phyloP scores from a whole-genome alignment of 768 basidiomycete species.

The Glaciozyma martinii region DNA sequence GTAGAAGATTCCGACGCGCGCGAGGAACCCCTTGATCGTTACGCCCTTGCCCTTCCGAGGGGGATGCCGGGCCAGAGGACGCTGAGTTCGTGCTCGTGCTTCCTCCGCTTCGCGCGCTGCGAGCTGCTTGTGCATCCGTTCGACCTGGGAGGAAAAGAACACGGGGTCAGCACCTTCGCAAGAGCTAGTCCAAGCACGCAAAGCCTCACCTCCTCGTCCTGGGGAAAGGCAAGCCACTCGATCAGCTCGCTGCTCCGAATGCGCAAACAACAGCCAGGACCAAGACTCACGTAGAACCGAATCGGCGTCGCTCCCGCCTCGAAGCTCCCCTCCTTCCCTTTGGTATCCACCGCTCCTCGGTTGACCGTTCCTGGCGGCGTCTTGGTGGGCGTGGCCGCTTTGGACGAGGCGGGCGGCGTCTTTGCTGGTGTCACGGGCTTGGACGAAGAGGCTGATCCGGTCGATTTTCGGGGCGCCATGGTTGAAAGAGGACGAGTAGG shows the following conservation, averaged over 20 bases:
- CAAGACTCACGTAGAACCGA: neutral
- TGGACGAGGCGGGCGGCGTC: neutral
- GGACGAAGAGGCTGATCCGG: no score
- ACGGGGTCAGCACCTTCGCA: no score
- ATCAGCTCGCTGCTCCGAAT: neutral
- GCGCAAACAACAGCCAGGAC: neutral
- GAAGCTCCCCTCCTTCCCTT: neutral
- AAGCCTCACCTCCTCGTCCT: neutral
- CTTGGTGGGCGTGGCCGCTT: neutral
- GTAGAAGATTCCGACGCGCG: slow-evolving; percentile 24
- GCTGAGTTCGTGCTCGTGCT: neutral
- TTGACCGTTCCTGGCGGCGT: neutral
- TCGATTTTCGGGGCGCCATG: no score
- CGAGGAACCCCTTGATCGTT: slow-evolving; percentile 17
- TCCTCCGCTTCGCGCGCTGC: neutral
- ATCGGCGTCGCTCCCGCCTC: neutral
- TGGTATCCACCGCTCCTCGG: neutral
- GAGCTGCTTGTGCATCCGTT: slow-evolving; percentile 17
- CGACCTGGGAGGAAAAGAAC: slow-evolving; percentile 7
- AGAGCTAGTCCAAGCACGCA: neutral
- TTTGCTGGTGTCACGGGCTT: no score
- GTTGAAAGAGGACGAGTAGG: no score
- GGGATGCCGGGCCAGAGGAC: neutral
- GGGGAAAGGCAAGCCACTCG: neutral
- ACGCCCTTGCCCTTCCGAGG: slow-evolving; percentile 1